These are phyloP conservation scores for Albatrellus ellisii DNA, from an alignment of 768 basidiomycete species.

Conservation along the genomic window DNA sequence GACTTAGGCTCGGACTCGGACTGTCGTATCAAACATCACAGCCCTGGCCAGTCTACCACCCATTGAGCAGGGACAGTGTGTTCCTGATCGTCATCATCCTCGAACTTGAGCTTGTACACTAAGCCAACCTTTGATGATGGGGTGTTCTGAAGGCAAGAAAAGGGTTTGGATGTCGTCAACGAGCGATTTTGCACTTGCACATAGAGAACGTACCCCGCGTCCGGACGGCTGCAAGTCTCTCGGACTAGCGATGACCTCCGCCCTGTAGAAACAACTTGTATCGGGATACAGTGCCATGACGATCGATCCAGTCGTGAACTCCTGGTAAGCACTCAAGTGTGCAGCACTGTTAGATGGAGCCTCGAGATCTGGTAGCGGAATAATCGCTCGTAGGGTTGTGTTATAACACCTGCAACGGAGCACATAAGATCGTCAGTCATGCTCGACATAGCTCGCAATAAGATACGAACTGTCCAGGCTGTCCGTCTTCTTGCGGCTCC, in stretches of 20 bases:
- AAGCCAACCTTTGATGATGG: conserved; percentile 35
- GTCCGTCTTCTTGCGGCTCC: conserved; percentile 72
- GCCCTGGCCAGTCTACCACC: conserved; percentile 73
- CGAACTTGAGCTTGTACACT: conserved; percentile 72
- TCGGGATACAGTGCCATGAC: conserved; percentile 88
- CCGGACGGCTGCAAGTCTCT: conserved; percentile 24
- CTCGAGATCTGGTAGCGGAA: conserved; percentile 68
- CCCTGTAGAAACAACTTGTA: conserved; percentile 84
- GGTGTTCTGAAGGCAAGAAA: conserved; percentile 6
- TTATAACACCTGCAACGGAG: conserved; percentile 39
- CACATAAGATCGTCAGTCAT: conserved; percentile 2
- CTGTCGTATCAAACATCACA: conserved; percentile 3
- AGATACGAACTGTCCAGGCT: conserved; percentile 38
- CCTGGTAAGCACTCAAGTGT: conserved; percentile 57
- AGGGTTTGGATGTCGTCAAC: no score
- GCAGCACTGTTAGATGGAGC: conserved; percentile 43
- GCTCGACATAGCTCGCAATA: not conserved
- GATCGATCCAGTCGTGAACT: conserved; percentile 55
- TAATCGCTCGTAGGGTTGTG: conserved; percentile 56
- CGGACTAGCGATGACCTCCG: conserved; percentile 68
- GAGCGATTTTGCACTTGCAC: no score
- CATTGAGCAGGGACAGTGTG: conserved; percentile 63
- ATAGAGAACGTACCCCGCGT: conserved; percentile 22
- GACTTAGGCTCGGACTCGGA: no score
- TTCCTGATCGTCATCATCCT: conserved; percentile 80